Evolutionary conservation across 1,284 basidiomycete genomes (phyloP).

Genomic region (Moesziomyces globuligerus): DNA sequence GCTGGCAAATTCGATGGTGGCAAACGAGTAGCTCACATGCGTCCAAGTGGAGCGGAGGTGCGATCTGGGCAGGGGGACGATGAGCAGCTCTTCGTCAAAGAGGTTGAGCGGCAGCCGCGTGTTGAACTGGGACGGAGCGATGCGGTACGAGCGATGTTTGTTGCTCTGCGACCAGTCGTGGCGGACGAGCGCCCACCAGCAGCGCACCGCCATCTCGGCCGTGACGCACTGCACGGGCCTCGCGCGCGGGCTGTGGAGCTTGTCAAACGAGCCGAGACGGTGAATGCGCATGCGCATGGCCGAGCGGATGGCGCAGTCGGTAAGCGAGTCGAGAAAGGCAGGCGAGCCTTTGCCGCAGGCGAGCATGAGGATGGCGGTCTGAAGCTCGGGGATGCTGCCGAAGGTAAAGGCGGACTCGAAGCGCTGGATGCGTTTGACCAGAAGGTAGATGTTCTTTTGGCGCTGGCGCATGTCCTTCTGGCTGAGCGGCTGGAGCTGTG

Average conservation of each 20-base stretch:
- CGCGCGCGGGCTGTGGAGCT: constrained; percentile 10
- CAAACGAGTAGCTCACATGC: constrained; percentile 37
- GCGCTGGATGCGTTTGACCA: constrained; percentile 36
- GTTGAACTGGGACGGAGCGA: constrained; percentile 32
- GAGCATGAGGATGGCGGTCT: constrained; percentile 31
- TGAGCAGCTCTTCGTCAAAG: constrained; percentile 37
- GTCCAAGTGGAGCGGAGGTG: constrained; percentile 42
- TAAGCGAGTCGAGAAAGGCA: constrained; percentile 23
- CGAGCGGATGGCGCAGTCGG: constrained; percentile 35
- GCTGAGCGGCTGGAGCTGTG: constrained; percentile 14
- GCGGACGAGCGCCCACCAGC: constrained; percentile 42
- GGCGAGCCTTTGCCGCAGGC: constrained; percentile 29
- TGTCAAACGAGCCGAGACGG: constrained; percentile 24
- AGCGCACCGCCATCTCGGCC: constrained; percentile 37
- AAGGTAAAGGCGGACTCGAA: constrained; percentile 28
- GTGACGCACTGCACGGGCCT: constrained; percentile 6
- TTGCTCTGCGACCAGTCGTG: constrained; percentile 37
- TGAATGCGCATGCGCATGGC: constrained; percentile 49
- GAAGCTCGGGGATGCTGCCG: constrained; percentile 26
- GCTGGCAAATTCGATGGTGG: constrained; percentile 30
- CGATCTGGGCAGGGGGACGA: constrained; percentile 15
- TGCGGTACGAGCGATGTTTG: constrained; percentile 32
- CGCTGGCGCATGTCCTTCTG: constrained; percentile 34
- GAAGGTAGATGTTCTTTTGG: constrained; percentile 20
- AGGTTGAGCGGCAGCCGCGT: constrained; percentile 37